Evolutionary conservation across 2,329 filamentous ascomycete genomes (phyloP), one percentile per base, ranked within the genome.

Genomic region (Fusarium odoratissimum): DNA sequence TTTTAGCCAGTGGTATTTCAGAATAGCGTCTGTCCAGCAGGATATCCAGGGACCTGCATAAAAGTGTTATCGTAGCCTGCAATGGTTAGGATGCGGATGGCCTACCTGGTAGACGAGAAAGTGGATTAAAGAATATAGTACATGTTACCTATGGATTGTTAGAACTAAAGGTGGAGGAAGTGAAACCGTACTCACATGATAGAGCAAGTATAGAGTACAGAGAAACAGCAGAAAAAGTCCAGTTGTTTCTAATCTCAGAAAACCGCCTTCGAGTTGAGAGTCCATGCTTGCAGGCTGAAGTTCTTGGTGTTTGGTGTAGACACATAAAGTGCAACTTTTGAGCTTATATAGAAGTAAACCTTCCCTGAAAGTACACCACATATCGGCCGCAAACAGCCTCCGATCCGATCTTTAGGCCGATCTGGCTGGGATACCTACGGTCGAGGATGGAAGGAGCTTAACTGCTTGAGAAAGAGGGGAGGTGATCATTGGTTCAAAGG

Each of bases 301-400:
- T 17, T 17, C 45, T 31, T n/a, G 2, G 14, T 49, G 14, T 13
- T 48, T n/a, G 10, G 21, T 19, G 14, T 9, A 33, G 3, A 19
- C 6, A 7, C 0, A 19, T 19, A 1, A 10, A 33, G 21, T 33
- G n/a, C 5, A 33, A 13, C 1, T 19, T 1, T 8, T 0, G 8
- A 23, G 1, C 21, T 19, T 49, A 19, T 23, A 49, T 33, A 31
- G 3, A 7, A 9, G 2, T 9, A 9, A 5, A 23, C 10, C 5
- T 21, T 5, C 10, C 14, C 5, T 21, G 0, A 3, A 14, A 21
- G 0, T 10, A 3, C 1, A 3, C 8, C 3, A 14, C 2, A 46
- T 1, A n/a, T 8, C 44, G 44, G 25, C 9, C 12, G 13, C 1
- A 11, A 30, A n/a, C 5, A 30, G 3, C 13, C 6, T 30, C 25